A percentile compares a stretch with the other conserved stretches of the same genome.
Conservation (phyloP, 192 early-diverging fungal genomes). For the Geosiphon pyriformis region DNA sequence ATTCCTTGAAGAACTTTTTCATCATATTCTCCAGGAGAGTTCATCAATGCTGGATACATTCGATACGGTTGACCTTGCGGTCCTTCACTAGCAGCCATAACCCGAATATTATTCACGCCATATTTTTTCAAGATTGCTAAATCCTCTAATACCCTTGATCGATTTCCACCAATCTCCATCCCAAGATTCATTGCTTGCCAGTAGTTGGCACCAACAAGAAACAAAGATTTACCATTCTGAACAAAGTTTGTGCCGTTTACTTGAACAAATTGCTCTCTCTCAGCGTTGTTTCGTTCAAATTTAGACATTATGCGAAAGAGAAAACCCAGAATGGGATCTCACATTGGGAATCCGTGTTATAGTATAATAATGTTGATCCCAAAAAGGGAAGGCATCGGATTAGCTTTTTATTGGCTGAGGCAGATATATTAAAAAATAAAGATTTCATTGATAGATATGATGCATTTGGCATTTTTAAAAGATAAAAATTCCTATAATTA, state of each 20-base stretch:
- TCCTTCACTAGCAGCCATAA: constrained; percentile 61
- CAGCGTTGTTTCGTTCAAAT: no score
- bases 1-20: constrained; percentile 47
- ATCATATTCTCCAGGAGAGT: constrained; percentile 48
- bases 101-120: constrained; percentile 57
- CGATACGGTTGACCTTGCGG: constrained; percentile 48
- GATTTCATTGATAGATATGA: no score
- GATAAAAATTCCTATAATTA: no score
- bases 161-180: constrained; percentile 38
- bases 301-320: no score
- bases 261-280: constrained; percentile 46
- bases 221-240: constrained; percentile 29
- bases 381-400: no score
- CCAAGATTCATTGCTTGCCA: constrained; percentile 74
- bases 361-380: no score
- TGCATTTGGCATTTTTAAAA: no score
- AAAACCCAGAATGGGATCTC: no score
- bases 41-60: constrained; percentile 55
- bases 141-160: constrained; percentile 48
- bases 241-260: constrained; percentile 38
- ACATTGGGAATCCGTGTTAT: no score
- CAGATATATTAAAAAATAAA: no score
- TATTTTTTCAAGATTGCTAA: constrained; percentile 34
- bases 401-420: no score
- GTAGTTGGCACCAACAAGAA: constrained; percentile 58